These are phyloP conservation scores for Mycena polygramma DNA, from an alignment of 768 basidiomycete species.

Conservation along the genomic window DNA sequence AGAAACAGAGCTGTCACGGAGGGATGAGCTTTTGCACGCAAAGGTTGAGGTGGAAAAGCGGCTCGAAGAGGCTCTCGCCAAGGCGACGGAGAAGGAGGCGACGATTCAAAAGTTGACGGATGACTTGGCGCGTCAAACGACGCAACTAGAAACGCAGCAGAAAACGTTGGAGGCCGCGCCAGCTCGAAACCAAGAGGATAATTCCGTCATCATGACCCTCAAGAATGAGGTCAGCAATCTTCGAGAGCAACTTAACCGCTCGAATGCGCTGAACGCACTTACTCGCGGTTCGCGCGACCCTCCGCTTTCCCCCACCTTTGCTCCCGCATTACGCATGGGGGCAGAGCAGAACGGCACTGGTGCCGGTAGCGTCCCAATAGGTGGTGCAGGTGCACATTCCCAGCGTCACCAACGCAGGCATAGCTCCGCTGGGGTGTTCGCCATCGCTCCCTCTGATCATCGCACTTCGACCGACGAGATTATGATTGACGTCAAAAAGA, in stretches of 20 bases:
- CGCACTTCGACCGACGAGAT: conserved; percentile 85
- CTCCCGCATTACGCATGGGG: conserved; percentile 76
- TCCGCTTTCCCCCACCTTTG: conserved; percentile 88
- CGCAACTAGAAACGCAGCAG: conserved; percentile 83
- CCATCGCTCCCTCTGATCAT: conserved; percentile 68
- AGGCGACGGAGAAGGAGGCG: conserved; percentile 86
- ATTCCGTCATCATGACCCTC: conserved; percentile 86
- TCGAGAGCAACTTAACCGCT: conserved; percentile 95
- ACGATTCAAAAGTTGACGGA: conserved; percentile 85
- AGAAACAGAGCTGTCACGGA: conserved; percentile 78
- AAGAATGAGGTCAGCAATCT: conserved; percentile 94
- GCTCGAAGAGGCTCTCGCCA: conserved; percentile 81
- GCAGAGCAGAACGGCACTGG: conserved; percentile 58
- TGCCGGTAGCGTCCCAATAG: conserved; percentile 43
- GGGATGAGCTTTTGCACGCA: conserved; percentile 78
- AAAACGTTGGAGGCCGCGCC: conserved; percentile 76
- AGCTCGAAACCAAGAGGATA: conserved; percentile 82
- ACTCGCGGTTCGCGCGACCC: conserved; percentile 83
- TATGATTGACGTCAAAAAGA: conserved; percentile 80
- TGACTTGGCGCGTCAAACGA: conserved; percentile 79
- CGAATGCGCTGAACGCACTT: conserved; percentile 91
- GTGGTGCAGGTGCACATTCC: conserved; percentile 37
- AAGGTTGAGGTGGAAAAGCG: conserved; percentile 87
- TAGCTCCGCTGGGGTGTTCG: conserved; percentile 86
- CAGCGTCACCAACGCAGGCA: conserved; percentile 86